Evolutionary conservation across 805 yeast genomes (phyloP).

Genomic region (Alloascoidea hylecoeti): DNA sequence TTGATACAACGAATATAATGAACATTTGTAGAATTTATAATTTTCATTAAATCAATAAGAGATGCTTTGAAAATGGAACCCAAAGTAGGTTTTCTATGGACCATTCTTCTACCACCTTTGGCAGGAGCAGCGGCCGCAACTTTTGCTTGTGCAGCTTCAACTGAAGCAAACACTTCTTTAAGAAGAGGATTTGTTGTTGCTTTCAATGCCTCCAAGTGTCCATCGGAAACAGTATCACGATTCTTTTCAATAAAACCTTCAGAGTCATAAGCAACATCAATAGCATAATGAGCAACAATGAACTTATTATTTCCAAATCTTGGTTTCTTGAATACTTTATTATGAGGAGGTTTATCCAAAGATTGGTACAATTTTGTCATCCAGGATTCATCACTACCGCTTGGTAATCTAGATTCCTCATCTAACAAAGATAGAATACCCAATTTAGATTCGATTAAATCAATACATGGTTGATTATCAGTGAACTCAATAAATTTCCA

Average conservation of each 20-base stretch:
- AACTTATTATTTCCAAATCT: slow-evolving; percentile 88
- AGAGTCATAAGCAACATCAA: slow-evolving; percentile 82
- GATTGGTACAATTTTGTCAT: slow-evolving; percentile 79
- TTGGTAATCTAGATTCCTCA: slow-evolving; percentile 90
- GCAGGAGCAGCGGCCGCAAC: neutral
- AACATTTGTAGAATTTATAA: slow-evolving; percentile 88
- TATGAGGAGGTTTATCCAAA: slow-evolving; percentile 52
- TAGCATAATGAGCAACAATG: slow-evolving; percentile 85
- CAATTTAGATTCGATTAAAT: slow-evolving; percentile 74
- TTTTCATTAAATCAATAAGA: slow-evolving; percentile 80
- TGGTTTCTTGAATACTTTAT: slow-evolving; percentile 77
- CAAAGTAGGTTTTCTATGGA: slow-evolving; percentile 74
- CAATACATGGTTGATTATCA: slow-evolving; percentile 94
- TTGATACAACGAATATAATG: slow-evolving; percentile 96
- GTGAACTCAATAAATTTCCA: slow-evolving; percentile 95
- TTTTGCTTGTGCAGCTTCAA: neutral
- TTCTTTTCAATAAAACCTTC: slow-evolving; percentile 96
- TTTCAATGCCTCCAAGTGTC: slow-evolving; percentile 75
- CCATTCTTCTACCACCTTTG: slow-evolving; percentile 19
- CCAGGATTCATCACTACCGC: slow-evolving; percentile 91
- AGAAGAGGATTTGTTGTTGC: slow-evolving; percentile 55
- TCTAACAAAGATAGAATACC: slow-evolving; percentile 84
- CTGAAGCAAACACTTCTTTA: slow-evolving; percentile 35
- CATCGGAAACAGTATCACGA: slow-evolving; percentile 95
- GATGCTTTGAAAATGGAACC: slow-evolving; percentile 92